phyloP scores from a whole-genome alignment of 441 rosid genomes.

The Populus hybrid region DNA sequence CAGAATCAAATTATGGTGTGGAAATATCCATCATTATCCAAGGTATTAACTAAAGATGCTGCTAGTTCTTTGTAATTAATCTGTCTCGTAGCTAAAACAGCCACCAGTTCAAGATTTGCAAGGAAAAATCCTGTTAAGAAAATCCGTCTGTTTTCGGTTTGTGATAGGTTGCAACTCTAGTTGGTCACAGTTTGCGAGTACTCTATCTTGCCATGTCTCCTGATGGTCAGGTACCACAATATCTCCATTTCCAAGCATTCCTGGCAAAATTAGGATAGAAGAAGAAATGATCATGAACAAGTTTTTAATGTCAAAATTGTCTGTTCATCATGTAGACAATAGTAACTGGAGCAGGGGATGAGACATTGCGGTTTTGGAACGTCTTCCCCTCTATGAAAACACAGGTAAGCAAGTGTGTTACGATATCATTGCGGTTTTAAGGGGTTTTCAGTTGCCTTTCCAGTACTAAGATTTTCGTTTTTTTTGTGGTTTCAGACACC shows the following conservation, averaged over 20 bases:
- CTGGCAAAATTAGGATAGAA: not conserved
- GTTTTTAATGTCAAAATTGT: not conserved
- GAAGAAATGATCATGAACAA: not conserved
- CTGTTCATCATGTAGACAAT: constrained; percentile 53
- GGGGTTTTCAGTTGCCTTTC: not conserved
- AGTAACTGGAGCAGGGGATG: constrained; percentile 99
- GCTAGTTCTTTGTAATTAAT: not conserved
- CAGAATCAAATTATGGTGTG: constrained; percentile 98
- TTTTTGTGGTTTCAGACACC: constrained; percentile 49
- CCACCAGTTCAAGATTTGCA: not conserved
- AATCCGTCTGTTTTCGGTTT: constrained; percentile 7
- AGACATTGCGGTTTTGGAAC: constrained; percentile 93
- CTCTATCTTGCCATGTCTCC: constrained; percentile 94
- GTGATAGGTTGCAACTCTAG: constrained; percentile 72
- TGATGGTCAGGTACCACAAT: constrained; percentile 68
- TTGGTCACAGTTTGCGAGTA: constrained; percentile 88
- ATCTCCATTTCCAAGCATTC: not conserved
- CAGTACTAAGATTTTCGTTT: not conserved
- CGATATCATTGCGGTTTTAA: not conserved
- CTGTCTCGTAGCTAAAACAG: not conserved
- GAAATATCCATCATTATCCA: constrained; percentile 93
- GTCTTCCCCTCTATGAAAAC: constrained; percentile 85
- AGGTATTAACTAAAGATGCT: constrained; percentile 41
- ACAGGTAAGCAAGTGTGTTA: constrained; percentile 40
- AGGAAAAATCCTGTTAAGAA: not conserved